These are phyloP conservation scores for Blastocystis sp. DNA, from an alignment of 352 stramenopile species.

Conservation along the genomic window DNA sequence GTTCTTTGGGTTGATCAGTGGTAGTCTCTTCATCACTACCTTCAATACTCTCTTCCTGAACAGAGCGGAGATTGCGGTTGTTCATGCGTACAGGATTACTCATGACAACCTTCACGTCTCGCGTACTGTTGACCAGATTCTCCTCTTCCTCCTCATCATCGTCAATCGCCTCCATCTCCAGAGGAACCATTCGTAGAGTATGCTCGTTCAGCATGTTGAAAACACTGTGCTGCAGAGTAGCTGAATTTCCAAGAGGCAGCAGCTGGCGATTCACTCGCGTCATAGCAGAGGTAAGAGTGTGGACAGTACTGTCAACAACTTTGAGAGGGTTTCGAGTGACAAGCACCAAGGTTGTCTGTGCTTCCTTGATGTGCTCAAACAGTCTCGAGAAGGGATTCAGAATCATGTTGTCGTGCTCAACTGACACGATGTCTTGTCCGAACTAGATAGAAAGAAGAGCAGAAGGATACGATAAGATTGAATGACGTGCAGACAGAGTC, in stretches of 20 bases:
- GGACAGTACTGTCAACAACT: neutral
- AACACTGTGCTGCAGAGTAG: neutral
- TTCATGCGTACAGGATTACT: neutral
- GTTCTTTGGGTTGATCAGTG: neutral
- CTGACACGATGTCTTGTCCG: neutral
- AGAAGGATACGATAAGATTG: neutral
- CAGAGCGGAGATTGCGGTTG: neutral
- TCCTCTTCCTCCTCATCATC: neutral
- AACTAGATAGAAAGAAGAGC: neutral
- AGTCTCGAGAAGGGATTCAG: neutral
- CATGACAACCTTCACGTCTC: neutral
- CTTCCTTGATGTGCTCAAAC: neutral
- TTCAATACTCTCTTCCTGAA: neutral
- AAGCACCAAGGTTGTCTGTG: neutral
- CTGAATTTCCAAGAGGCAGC: neutral
- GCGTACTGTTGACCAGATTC: neutral
- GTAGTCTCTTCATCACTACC: neutral
- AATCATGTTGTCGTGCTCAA: neutral
- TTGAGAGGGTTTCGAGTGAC: neutral
- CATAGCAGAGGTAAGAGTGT: neutral
- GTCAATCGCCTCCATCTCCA: neutral
- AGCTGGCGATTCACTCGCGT: neutral
- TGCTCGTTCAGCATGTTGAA: slow-evolving; percentile 1
- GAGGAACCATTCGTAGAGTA: neutral
- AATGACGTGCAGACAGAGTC: neutral